Evolutionary conservation across 2,329 filamentous ascomycete species (phyloP).

Genomic region (Neoarthrinium moseri): DNA sequence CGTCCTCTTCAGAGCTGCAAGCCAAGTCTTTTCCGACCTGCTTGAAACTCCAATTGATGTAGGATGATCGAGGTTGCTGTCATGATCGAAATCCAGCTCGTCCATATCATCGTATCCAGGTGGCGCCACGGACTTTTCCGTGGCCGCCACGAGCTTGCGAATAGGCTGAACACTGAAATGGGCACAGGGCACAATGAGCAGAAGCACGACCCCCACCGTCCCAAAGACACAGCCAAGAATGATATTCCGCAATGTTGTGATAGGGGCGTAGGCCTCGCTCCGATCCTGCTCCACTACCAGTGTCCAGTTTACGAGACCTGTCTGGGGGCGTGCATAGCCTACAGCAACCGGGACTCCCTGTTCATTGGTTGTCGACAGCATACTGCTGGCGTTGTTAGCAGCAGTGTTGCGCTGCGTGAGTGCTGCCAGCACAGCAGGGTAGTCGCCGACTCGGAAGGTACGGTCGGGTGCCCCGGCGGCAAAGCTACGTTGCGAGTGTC

Average conservation of each 20-base stretch:
- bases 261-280: constrained; percentile 73
- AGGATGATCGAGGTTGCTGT: constrained; percentile 24
- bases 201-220: constrained; percentile 68
- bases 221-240: constrained; percentile 84
- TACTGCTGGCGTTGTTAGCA: constrained; percentile 67
- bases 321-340: constrained; percentile 73
- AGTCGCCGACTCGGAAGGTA: constrained; percentile 60
- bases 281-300: constrained; percentile 76
- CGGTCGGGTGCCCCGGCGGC: constrained; percentile 39
- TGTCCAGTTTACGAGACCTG: constrained; percentile 74
- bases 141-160: constrained; percentile 70
- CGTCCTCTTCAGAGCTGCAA: constrained; percentile 35
- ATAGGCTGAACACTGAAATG: constrained; percentile 83
- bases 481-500: constrained; percentile 46
- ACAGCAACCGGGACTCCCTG: constrained; percentile 68
- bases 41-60: constrained; percentile 19
- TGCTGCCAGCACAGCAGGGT: constrained; percentile 60
- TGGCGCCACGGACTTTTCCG: constrained; percentile 69
- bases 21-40: constrained; percentile 42
- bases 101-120: constrained; percentile 52
- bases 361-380: constrained; percentile 72
- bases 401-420: constrained; percentile 50
- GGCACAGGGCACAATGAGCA: constrained; percentile 75
- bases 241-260: constrained; percentile 73
- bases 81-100: constrained; percentile 47